Base-by-base conservation (phyloP, 495 filamentous ascomycete genomes). In the Delitschia confertaspora region DNA sequence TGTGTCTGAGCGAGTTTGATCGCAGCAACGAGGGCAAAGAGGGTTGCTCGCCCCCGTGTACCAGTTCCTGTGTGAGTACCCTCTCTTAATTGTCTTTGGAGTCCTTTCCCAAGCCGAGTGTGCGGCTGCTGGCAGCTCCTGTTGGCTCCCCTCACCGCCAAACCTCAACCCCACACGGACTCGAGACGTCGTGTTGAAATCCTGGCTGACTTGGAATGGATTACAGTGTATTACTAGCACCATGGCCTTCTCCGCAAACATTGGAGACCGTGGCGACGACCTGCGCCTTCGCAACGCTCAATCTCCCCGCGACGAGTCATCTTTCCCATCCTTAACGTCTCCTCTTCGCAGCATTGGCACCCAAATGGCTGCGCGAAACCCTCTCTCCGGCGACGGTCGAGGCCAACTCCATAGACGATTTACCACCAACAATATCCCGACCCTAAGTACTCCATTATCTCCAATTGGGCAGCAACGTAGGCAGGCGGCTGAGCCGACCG, bases 381-480 rank as follows among this genome's bases (percentile, higher is more conserved):
- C 47, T 4, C 20, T 47, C 22, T 43, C 43, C n/a, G 74, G 71
- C 51, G 82, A 86, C 51, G 71, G 73, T 38, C 75, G 87, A 62
- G 72, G 73, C 30, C 80, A 78, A 50, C 69, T 94, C 51, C 85
- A 88, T 64, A 82, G 91, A 62, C 82, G 91, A 47, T 95, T 95
- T 69, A 98, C 91, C 42, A 91, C 87, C 42, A 84, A 86, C 57
- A 83, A 83, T 65, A 70, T 93, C 63, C 82, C 85, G 50, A 84
- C 82, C 55, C 34, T 56, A 21, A 44, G 37, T 25, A 53, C 58
- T 1, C 43, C 56, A 31, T 47, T 89, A 69, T 81, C 74, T 36
- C 78, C 83, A 45, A 72, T 93, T 61, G 78, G 73, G 33, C 72
- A 79, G 65, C 67, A 74, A 48, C 58, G 72, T 34, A 57, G 69